Conservation (phyloP, 2,329 filamentous ascomycete genomes). For the Calonectria honghensis region DNA sequence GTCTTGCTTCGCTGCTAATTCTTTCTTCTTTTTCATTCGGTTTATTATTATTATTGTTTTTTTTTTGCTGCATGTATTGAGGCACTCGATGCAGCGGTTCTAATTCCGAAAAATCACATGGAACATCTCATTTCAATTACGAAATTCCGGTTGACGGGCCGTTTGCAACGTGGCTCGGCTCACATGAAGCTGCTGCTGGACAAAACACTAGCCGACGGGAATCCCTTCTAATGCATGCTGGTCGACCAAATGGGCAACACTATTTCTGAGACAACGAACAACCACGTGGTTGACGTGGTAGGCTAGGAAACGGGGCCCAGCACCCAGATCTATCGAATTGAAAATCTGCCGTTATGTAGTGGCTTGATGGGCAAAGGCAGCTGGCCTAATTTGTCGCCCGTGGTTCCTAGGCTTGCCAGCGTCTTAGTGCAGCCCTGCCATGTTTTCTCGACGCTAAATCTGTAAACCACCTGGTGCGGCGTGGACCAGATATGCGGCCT, state of each 20-base stretch:
- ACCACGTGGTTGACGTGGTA: conserved; percentile 8
- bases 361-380: background rate
- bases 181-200: background rate
- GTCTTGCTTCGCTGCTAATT: background rate
- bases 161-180: conserved; percentile 17
- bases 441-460: conserved; percentile 7
- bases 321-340: background rate
- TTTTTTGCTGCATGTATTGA: background rate
- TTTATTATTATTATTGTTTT: background rate
- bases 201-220: background rate
- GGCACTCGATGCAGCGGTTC: background rate
- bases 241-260: conserved; percentile 19
- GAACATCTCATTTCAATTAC: background rate
- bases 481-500: background rate
- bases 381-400: conserved; percentile 3
- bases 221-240: conserved; percentile 19
- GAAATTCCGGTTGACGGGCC: background rate
- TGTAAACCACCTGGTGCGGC: conserved; percentile 2
- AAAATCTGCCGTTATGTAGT: conserved; percentile 14
- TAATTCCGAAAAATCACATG: background rate
- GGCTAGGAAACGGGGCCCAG: background rate
- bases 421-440: conserved; percentile 14
- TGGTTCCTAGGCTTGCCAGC: conserved; percentile 6
- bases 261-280: conserved; percentile 10
- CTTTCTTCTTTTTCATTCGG: background rate